Conservation (phyloP, 2,329 filamentous ascomycete species). For the Cryphonectria parasitica region DNA sequence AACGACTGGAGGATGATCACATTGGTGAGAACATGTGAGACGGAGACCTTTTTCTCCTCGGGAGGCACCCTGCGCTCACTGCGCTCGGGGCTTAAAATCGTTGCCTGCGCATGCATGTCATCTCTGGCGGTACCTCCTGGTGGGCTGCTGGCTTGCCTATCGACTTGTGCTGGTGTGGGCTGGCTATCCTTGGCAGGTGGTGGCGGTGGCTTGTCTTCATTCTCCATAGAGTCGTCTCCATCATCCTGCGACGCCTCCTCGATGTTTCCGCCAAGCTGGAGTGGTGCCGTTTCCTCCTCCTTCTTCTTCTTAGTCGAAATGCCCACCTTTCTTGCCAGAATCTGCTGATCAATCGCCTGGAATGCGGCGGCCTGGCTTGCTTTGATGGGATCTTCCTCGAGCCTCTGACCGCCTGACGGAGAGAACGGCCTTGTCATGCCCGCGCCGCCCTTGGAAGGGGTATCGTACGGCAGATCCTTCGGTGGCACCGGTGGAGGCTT, state of each 20-base stretch:
- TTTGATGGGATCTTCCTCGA: conserved; percentile 41
- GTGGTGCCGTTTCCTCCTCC: conserved; percentile 51
- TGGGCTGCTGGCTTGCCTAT: conserved; percentile 4
- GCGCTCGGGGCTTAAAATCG: conserved; percentile 14
- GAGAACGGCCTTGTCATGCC: conserved; percentile 45
- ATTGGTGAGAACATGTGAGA: conserved; percentile 81
- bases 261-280: conserved; percentile 47
- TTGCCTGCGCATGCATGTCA: conserved; percentile 22
- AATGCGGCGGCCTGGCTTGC: conserved; percentile 62
- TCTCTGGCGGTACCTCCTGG: conserved; percentile 13
- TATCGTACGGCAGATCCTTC: conserved; percentile 49
- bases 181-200: conserved; percentile 28
- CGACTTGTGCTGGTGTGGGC: conserved; percentile 9
- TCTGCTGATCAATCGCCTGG: conserved; percentile 66
- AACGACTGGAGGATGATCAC: conserved; percentile 80
- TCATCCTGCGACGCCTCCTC: conserved; percentile 29
- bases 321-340: conserved; percentile 59
- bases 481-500: conserved; percentile 44
- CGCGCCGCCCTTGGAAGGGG: conserved; percentile 38
- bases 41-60: conserved; percentile 58
- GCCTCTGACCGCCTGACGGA: conserved; percentile 38
- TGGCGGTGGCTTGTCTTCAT: conserved; percentile 33
- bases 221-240: conserved; percentile 24
- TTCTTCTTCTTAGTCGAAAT: conserved; percentile 45
- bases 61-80: neutral